Base-by-base conservation (phyloP, 225 moss, liverwort and hornwort genomes). In the Ulota crispa region DNA sequence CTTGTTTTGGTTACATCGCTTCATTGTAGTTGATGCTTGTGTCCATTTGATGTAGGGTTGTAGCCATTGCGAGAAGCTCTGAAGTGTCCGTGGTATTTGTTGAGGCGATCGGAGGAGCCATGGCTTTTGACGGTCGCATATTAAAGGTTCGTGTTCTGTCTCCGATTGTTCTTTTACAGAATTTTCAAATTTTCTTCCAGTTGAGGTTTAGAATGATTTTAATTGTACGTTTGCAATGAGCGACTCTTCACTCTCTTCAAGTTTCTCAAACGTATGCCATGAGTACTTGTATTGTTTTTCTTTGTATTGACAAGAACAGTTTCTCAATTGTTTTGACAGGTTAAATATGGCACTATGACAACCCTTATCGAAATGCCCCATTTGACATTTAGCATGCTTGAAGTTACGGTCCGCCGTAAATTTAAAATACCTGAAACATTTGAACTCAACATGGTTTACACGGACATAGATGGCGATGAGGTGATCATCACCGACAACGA, bases 91-190 rank as follows among this genome's bases (percentile, higher is more conserved):
- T 19, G 21, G 72, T 39, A 39, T 9, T 39, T 2, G 39, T 39
- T 55, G 21, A 7, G 23, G 55, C n/a, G 31, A 42, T 74, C n/a
- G 15, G 43, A 56, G 43, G 74, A 16, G 32, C 56, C 56, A 81
- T 81, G 66, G 0, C 0, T 32, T 32, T 4, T 32, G 32, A n/a
- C n/a, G n/a, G n/a, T n/a, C n/a, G n/a, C 62, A 0, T 20, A 0
- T 24, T 56, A 2, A 81, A 81, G 81, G 81, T 81, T 16, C 15
- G 74, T 81, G 12, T 56, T 31, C 31, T 66, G 24, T 74, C 18
- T 70, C 59, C 2, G 9, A 20, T 56, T 16, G 27, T 28, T 41
- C 56, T 59, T 79, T 4, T 32, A 32, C 32, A 32, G 4, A 32
- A 32, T 2, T 2, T 32, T 32, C 2, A 32, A 32, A 32, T 32